Percentiles rank a stretch among this genome's conserved stretches.
Evolutionary conservation across 768 basidiomycete genomes (phyloP).

Genomic region (Pilatotrama ljubarskyi): DNA sequence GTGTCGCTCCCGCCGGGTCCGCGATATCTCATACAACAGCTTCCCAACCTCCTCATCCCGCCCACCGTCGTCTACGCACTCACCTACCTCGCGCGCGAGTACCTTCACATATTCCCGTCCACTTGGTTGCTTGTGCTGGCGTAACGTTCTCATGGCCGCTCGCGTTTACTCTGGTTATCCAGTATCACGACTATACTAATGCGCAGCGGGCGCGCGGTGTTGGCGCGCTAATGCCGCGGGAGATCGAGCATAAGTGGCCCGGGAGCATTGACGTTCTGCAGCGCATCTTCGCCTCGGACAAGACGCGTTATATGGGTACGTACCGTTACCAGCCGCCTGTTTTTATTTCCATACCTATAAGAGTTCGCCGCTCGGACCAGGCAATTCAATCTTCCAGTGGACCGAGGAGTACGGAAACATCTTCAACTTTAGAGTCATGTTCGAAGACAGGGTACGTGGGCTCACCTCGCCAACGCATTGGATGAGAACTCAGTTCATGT

Average conservation of each 20-base stretch:
- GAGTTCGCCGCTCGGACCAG: neutral
- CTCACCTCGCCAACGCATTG: neutral
- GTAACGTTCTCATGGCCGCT: conserved; percentile 22
- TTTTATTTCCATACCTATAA: neutral
- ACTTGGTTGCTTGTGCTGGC: conserved; percentile 16
- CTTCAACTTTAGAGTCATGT: conserved; percentile 34
- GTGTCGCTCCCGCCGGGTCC: conserved; percentile 16
- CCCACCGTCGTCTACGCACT: conserved; percentile 19
- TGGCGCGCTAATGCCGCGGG: conserved; percentile 18
- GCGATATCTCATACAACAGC: conserved; percentile 11
- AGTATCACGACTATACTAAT: conserved; percentile 15
- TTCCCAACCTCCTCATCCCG: conserved; percentile 28
- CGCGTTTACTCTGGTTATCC: conserved; percentile 14
- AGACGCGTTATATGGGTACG: conserved; percentile 13
- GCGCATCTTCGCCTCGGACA: conserved; percentile 8
- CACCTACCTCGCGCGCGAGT: conserved; percentile 8
- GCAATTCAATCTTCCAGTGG: conserved; percentile 5
- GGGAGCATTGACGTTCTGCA: conserved; percentile 22
- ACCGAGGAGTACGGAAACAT: conserved; percentile 20
- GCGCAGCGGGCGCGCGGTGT: conserved; percentile 10
- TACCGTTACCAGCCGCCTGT: neutral
- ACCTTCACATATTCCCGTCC: neutral
- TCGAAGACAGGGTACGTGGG: conserved; percentile 37
- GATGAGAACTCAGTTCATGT: neutral
- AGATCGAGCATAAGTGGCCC: conserved; percentile 11